Base-by-base conservation (phyloP, 1,139 yeast species). In the Nadsonia commutata region DNA sequence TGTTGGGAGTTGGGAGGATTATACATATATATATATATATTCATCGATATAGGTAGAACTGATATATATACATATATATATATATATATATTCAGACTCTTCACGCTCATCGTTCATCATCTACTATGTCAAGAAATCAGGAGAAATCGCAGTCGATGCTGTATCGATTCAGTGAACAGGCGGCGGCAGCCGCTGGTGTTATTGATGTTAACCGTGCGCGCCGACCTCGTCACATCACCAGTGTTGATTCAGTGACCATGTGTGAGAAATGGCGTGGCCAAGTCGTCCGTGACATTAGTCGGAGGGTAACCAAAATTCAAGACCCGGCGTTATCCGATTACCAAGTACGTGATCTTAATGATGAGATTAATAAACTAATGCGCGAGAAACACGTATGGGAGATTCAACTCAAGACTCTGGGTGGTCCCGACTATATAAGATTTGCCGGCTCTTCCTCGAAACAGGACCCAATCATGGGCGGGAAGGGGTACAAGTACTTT, bases 251-350 rank as follows among this genome's bases (percentile, higher is more conserved):
- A 1, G 56, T 82, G 17, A 69, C 75, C 1, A 84, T 77, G 48
- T 86, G 94, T n/a, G 85, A 80, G 54, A 71, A 72, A 57, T 83
- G 86, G 83, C 63, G 95, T 42, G 62, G 67, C n/a, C 74, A 74
- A 46, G 72, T 84, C 6, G 54, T 78, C 5, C 65, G 70, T 41
- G 94, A 85, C 54, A 75, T 84, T 45, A 72, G 80, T 21, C 64
- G 68, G 18, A 74, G 75, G 50, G 63, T 81, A 38, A 68, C 80
- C 3, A 64, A 75, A 52, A 75, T 86, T 36, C 80, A 80, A 48
- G 94, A 85, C 56, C 58, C 66, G 2, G 62, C 74, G 8, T 54
- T 79, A 20, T 70, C 74, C 9, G 85, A 78, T 31, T 63, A 63
- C 38, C 82, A 80, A 52, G 60, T 86, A 1, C 64, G 94, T 40